Conservation (phyloP, 2,329 filamentous ascomycete genomes). For the Aspergillus fructus region DNA sequence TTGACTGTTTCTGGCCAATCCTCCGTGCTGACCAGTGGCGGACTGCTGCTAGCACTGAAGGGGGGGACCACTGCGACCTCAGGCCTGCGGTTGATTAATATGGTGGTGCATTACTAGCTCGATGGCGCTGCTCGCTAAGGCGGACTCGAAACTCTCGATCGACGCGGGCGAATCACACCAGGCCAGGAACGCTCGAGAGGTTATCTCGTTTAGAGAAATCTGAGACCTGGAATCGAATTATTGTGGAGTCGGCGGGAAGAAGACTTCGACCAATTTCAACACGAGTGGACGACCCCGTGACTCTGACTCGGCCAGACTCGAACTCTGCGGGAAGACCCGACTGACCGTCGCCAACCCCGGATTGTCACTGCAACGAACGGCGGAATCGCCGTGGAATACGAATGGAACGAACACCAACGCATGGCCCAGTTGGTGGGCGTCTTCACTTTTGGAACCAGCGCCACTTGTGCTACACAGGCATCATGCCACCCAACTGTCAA, state of each 20-base stretch:
- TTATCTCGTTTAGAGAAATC: neutral
- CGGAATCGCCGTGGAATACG: neutral
- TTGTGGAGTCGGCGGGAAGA: neutral
- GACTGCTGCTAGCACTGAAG: neutral
- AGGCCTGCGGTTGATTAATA: neutral
- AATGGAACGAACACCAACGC: neutral
- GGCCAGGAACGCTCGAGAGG: neutral
- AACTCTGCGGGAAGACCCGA: neutral
- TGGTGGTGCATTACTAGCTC: neutral
- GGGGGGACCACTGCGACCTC: constrained; percentile 2
- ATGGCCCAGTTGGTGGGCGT: too few species aligned
- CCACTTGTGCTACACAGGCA: neutral
- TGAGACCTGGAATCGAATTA: neutral
- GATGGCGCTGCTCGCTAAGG: neutral
- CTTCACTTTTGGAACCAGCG: neutral
- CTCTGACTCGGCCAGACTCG: neutral
- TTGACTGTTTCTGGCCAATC: constrained; percentile 10
- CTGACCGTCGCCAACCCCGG: neutral
- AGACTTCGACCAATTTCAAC: neutral
- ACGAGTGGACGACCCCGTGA: neutral
- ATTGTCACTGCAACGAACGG: neutral
- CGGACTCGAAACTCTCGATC: neutral
- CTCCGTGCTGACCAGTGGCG: constrained; percentile 2
- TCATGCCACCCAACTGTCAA: neutral
- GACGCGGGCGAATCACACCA: constrained; percentile 5